phyloP scores from a whole-genome alignment of 2,329 filamentous ascomycete species.

The Teratosphaeria zuluensis region DNA sequence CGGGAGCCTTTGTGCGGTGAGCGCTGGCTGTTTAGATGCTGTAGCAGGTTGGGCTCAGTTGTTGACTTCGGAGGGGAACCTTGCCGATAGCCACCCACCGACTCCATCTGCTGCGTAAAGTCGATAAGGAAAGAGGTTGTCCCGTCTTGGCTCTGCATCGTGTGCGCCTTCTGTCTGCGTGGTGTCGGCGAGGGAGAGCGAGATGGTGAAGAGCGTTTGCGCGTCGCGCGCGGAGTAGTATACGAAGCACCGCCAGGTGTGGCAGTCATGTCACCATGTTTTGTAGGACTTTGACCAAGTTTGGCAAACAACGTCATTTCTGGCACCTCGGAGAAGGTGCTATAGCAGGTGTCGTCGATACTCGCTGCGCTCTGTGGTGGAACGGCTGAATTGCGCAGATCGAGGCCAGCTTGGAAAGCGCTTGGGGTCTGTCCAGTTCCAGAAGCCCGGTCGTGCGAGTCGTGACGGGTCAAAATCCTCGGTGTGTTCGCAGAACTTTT shows the following conservation, averaged over 20 bases:
- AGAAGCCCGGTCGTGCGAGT: constrained; percentile 11
- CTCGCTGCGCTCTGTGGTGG: constrained; percentile 24
- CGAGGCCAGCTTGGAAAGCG: constrained; percentile 16
- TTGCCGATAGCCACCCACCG: constrained; percentile 38
- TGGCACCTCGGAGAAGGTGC: constrained; percentile 79
- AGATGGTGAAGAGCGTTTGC: constrained; percentile 32
- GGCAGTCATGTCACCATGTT: constrained; percentile 20
- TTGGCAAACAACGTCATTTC: constrained; percentile 77
- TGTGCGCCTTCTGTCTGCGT: constrained; percentile 34
- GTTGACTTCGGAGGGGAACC: constrained; percentile 43
- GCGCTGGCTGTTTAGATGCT: constrained; percentile 31
- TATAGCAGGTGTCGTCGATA: constrained; percentile 65
- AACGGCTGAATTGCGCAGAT: constrained; percentile 12
- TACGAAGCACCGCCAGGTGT: constrained; percentile 17
- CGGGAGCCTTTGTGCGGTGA: constrained; percentile 32
- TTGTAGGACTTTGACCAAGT: constrained; percentile 46
- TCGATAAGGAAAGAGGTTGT: constrained; percentile 75
- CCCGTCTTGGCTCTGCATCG: constrained; percentile 45
- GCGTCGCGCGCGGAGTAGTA: constrained; percentile 42
- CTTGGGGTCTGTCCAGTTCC: constrained; percentile 9
- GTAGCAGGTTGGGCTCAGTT: constrained; percentile 39
- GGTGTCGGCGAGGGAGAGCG: constrained; percentile 45
- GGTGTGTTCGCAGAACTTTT: constrained; percentile 15
- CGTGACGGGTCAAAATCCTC: constrained; percentile 10
- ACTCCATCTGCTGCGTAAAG: constrained; percentile 70